phyloP scores from a whole-genome alignment of 176 grass and related monocot species.

The Otatea glauca region DNA sequence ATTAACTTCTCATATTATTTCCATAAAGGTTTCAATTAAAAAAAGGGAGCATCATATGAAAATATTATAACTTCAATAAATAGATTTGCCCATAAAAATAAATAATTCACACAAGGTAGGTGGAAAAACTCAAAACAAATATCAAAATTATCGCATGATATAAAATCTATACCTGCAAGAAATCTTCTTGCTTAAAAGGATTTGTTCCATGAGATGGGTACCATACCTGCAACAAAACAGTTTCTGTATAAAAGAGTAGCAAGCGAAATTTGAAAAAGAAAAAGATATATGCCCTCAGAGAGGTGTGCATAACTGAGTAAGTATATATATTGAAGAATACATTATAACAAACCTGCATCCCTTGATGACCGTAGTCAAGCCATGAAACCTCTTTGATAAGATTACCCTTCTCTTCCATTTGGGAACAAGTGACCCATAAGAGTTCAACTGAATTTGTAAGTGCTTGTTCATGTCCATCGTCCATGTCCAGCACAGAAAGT shows the following conservation, averaged over 20 bases:
- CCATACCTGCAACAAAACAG: conserved; percentile 81
- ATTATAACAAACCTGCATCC: conserved; percentile 86
- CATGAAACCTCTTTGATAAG: conserved; percentile 99
- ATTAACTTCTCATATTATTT: conserved; percentile 20
- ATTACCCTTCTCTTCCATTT: conserved; percentile 83
- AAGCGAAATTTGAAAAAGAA: neutral
- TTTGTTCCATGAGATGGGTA: conserved; percentile 83
- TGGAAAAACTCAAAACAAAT: conserved; percentile 32
- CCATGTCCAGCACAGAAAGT: conserved; percentile 93
- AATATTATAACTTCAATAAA: conserved; percentile 8
- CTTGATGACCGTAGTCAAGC: conserved; percentile 96
- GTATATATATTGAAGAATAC: conserved; percentile 19
- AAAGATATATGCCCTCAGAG: neutral
- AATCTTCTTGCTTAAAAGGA: conserved; percentile 97
- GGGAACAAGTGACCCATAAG: conserved; percentile 92
- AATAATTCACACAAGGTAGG: conserved; percentile 27
- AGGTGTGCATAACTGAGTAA: neutral
- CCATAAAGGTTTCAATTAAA: neutral
- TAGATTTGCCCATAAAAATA: neutral
- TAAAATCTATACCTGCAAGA: conserved; percentile 79
- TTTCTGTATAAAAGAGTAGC: conserved; percentile 17
- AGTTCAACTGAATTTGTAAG: conserved; percentile 93
- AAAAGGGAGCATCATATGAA: neutral
- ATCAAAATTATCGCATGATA: conserved; percentile 15
- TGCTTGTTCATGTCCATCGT: conserved; percentile 86